phyloP scores from a whole-genome alignment of 2,329 filamentous ascomycete species.

The Davidsoniella neocaledoniae region DNA sequence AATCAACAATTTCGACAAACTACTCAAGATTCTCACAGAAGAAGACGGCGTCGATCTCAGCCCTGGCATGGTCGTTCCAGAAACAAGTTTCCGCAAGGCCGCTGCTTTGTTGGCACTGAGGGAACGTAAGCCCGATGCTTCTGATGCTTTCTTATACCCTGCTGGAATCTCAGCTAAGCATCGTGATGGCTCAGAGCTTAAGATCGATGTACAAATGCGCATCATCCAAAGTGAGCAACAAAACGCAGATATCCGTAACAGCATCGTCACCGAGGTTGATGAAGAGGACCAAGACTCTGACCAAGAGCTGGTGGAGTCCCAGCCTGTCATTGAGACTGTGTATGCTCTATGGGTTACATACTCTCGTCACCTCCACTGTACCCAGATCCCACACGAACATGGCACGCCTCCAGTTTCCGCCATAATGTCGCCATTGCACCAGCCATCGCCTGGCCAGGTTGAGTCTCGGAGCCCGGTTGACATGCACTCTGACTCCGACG shows the following conservation, averaged over 20 bases:
- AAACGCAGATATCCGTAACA: constrained; percentile 40
- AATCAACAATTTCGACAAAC: constrained; percentile 73
- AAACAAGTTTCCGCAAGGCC: constrained; percentile 86
- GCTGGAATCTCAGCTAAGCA: constrained; percentile 74
- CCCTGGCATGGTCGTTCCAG: constrained; percentile 92
- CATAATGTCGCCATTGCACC: constrained; percentile 53
- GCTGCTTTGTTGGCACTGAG: constrained; percentile 68
- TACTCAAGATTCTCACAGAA: constrained; percentile 64
- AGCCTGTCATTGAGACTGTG: constrained; percentile 55
- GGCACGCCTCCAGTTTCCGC: constrained; percentile 45
- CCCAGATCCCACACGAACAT: constrained; percentile 40
- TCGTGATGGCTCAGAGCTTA: constrained; percentile 78
- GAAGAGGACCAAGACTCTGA: constrained; percentile 24
- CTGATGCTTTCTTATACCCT: constrained; percentile 64
- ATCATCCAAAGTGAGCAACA: constrained; percentile 80
- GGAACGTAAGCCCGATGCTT: constrained; percentile 64
- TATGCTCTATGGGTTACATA: constrained; percentile 97
- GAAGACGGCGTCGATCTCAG: constrained; percentile 70
- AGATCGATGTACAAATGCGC: constrained; percentile 90
- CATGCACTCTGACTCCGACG: constrained; percentile 12
- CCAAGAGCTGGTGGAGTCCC: constrained; percentile 9
- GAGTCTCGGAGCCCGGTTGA: constrained; percentile 10
- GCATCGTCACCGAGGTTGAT: constrained; percentile 41
- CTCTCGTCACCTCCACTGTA: constrained; percentile 75
- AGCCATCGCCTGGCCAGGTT: constrained; percentile 60